Conservation (phyloP, 805 yeast species). For the Barnettozyma sucrosica region DNA sequence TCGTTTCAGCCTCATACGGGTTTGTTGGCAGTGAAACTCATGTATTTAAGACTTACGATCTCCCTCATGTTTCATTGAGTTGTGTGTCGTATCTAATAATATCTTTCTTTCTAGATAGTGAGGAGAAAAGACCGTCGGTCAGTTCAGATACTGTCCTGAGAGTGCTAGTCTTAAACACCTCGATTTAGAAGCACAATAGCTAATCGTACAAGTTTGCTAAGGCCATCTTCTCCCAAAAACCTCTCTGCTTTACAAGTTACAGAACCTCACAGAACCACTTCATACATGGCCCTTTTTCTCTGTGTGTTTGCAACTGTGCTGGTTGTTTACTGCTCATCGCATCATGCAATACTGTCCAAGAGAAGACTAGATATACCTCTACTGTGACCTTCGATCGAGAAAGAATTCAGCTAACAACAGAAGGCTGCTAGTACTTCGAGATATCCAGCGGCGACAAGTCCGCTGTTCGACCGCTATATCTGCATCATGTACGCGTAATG, state of each 20-base stretch:
- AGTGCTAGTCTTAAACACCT: neutral
- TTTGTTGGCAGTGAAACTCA: neutral
- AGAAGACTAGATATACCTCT: slow-evolving; percentile 24
- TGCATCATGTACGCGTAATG: neutral
- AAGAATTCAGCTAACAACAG: no score
- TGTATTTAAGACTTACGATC: neutral
- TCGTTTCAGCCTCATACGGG: neutral
- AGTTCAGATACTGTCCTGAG: no score
- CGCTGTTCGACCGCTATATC: no score
- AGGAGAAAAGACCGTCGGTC: neutral
- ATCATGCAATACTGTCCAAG: slow-evolving; percentile 18
- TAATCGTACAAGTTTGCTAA: neutral
- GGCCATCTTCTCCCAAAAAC: neutral
- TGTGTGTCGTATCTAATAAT: no score
- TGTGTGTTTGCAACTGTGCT: slow-evolving; percentile 15
- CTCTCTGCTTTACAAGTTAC: neutral
- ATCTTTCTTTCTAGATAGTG: no score
- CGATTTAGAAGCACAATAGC: neutral
- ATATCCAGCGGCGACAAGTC: no score
- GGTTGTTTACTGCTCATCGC: slow-evolving; percentile 17
- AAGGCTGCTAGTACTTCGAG: no score
- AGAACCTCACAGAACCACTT: neutral
- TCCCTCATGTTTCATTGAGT: neutral
- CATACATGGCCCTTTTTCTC: slow-evolving; percentile 9
- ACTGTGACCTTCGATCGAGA: no score